A percentile compares a stretch with the other conserved stretches of the same genome.
phyloP scores from a whole-genome alignment of 2,329 filamentous ascomycete genomes.

The Apiospora kogelbergensis region DNA sequence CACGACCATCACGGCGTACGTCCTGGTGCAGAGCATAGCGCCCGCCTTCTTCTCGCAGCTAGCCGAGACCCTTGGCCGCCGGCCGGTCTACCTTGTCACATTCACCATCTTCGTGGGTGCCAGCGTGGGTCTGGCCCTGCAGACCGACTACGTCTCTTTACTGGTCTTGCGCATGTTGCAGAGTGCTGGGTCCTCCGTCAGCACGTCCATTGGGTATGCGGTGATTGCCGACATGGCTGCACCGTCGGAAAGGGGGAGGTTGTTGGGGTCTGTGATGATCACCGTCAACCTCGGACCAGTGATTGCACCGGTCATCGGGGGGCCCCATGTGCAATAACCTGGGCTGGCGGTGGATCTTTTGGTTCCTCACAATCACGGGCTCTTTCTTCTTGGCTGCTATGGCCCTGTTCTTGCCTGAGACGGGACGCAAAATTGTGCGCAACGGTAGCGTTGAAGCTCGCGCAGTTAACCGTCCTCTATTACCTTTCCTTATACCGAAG shows the following conservation, averaged over 20 bases:
- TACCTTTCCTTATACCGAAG: background rate
- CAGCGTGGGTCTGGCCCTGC: constrained; percentile 24
- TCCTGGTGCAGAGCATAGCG: constrained; percentile 40
- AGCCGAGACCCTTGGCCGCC: constrained; percentile 38
- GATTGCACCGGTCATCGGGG: background rate
- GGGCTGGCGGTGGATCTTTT: background rate
- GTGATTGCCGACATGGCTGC: constrained; percentile 22
- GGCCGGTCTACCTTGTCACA: constrained; percentile 38
- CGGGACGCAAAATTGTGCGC: background rate
- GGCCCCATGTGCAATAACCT: background rate
- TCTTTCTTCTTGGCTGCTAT: background rate
- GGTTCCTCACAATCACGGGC: background rate
- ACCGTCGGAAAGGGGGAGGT: background rate
- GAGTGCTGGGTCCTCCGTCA: constrained; percentile 17
- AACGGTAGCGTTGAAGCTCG: background rate
- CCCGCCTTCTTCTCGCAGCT: constrained; percentile 40
- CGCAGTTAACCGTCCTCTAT: background rate
- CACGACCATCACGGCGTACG: background rate
- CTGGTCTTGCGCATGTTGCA: constrained; percentile 18
- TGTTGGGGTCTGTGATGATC: background rate
- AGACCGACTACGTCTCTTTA: constrained; percentile 14
- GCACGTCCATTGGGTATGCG: constrained; percentile 17
- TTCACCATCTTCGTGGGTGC: constrained; percentile 36
- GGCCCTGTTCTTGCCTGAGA: background rate
- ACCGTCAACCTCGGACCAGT: background rate